Evolutionary conservation across 2,329 filamentous ascomycete genomes (phyloP), one percentile per base, ranked within the genome.

Genomic region (Aspergillus costaricaensis): DNA sequence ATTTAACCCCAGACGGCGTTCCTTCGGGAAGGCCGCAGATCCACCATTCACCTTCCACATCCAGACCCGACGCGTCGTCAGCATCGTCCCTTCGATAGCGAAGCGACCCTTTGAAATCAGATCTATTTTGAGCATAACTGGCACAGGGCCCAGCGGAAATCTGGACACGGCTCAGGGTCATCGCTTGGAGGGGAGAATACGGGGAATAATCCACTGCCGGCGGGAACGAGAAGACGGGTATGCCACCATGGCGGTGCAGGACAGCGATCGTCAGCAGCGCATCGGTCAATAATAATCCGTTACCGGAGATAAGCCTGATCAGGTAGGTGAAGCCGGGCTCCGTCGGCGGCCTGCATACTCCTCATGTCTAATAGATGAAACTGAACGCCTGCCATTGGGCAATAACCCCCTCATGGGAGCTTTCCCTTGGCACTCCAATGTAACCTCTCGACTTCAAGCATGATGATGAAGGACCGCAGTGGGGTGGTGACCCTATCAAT

Each of bases 11-110:
- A 21, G 32, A 39, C 21, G 32, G 47, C 15, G 47, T n/a, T 32
- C 47, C 47, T 50, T 50, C 47, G 47, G 50, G 19, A 38, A 17
- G 30, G 30, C n/a, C 30, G 30, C 50, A 53, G 50, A 53, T 53
- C 50, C 30, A 32, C 17, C 5, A n/a, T 39, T 30, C n/a, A 53
- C 36, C 49, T 53, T 23, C 50, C 21, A 32, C 32, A 4, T 23
- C 17, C 17, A 32, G 36, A 7, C 25, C 30, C 15, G 15, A 30
- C 47, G 47, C 25, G 47, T 50, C 47, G 47, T 50, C 47, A 50
- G 47, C 25, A 8, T 50, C 15, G 7, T 6, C n/a, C n/a, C 41
- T 44, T 44, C n/a, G 2, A 5, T 32, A 30, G 23, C 14, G 47
- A 27, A 30, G 14, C 19, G 47, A 49, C 23, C 47, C 47, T 5